Evolutionary conservation across 2,329 filamentous ascomycete genomes (phyloP).

Genomic region (Beauveria sp.): DNA sequence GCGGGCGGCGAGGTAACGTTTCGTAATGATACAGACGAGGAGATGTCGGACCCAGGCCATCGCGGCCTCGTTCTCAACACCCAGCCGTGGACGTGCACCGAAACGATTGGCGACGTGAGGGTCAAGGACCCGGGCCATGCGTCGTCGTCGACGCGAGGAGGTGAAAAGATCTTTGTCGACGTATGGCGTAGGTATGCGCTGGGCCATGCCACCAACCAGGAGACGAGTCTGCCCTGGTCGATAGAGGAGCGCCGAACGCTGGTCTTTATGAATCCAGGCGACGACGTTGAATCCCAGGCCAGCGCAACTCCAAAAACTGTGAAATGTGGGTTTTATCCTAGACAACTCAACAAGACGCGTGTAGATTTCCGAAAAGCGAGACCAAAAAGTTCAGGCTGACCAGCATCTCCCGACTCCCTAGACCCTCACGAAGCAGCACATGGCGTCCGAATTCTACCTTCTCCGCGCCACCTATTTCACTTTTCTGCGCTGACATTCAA

Average conservation of each 20-base stretch:
- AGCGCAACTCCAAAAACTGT: neutral
- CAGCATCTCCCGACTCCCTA: constrained; percentile 11
- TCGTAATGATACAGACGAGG: constrained; percentile 14
- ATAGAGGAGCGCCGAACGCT: constrained; percentile 43
- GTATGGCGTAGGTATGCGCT: constrained; percentile 38
- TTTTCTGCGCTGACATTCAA: constrained; percentile 91
- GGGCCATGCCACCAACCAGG: constrained; percentile 12
- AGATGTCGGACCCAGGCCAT: constrained; percentile 16
- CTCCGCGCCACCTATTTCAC: constrained; percentile 69
- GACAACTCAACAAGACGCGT: neutral
- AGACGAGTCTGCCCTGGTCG: constrained; percentile 16
- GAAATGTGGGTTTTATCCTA: neutral
- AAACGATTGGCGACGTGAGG: constrained; percentile 34
- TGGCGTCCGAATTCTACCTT: constrained; percentile 53
- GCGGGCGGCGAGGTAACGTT: constrained; percentile 68
- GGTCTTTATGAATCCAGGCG: constrained; percentile 37
- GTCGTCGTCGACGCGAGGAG: constrained; percentile 10
- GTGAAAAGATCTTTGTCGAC: constrained; percentile 45
- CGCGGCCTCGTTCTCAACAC: constrained; percentile 30
- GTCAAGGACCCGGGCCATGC: constrained; percentile 15
- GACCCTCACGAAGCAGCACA: constrained; percentile 29
- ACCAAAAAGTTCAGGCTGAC: neutral
- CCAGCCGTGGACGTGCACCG: constrained; percentile 33
- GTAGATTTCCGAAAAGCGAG: neutral
- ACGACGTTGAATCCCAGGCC: neutral